Conservation (phyloP, 2,329 filamentous ascomycete species). For the Aspergillus sp. region DNA sequence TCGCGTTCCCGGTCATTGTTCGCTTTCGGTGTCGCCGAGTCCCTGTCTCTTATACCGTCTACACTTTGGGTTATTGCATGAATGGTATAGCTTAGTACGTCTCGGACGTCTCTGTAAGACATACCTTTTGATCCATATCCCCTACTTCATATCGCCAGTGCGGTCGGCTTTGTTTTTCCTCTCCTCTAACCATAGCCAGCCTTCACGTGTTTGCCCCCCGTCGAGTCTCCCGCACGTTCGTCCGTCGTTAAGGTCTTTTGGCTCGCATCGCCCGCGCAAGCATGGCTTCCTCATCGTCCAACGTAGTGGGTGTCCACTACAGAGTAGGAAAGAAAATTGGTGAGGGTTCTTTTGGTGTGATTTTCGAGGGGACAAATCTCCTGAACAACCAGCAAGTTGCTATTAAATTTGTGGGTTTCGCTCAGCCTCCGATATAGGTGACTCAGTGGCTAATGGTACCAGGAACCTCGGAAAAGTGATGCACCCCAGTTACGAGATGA, state of each 20-base stretch:
- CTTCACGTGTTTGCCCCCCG: constrained; percentile 21
- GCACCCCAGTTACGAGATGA: constrained; percentile 97
- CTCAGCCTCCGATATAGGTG: not conserved
- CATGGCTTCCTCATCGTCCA: constrained; percentile 88
- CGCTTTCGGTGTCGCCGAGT: constrained; percentile 3
- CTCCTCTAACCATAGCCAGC: constrained; percentile 16
- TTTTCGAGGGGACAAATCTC: constrained; percentile 97
- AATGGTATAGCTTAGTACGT: constrained; percentile 21
- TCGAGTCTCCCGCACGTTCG: constrained; percentile 14
- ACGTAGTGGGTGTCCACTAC: constrained; percentile 98
- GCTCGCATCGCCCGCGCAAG: constrained; percentile 10
- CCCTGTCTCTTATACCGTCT: not conserved
- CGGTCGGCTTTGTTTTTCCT: not conserved
- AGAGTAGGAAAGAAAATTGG: constrained; percentile 99
- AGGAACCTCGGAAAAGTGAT: constrained; percentile 99
- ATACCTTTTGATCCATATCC: not conserved
- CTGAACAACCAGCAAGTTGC: constrained; percentile 99
- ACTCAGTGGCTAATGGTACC: constrained; percentile 23
- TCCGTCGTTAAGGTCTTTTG: constrained; percentile 15
- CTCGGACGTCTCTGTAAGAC: constrained; percentile 17
- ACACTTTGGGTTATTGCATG: constrained; percentile 15
- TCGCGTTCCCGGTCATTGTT: constrained; percentile 11
- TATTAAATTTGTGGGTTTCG: constrained; percentile 88
- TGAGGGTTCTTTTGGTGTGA: constrained; percentile 97
- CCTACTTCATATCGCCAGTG: not conserved